Evolutionary conservation across 1,284 basidiomycete species (phyloP).

Genomic region (Salmacisia buchloeana): DNA sequence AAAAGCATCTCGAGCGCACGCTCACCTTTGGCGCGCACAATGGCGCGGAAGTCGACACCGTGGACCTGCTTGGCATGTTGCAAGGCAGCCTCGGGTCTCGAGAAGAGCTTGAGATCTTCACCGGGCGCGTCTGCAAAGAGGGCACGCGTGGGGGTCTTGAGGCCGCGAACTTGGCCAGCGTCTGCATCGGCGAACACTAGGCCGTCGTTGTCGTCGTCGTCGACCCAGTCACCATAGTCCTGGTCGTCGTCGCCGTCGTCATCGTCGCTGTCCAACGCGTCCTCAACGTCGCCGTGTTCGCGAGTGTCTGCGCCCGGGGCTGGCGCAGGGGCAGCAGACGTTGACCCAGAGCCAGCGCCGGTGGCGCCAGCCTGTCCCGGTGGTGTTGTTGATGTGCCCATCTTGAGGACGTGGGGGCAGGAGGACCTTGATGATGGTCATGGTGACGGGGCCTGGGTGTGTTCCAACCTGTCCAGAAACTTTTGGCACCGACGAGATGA

Average conservation of each 20-base stretch:
- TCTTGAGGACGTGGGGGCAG: too few relatives aligned
- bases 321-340: background rate
- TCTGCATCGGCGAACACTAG: background rate
- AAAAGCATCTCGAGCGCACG: background rate
- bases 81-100: constrained; percentile 29
- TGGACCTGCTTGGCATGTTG: constrained; percentile 23
- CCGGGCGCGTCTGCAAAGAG: constrained; percentile 17
- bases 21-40: constrained; percentile 22
- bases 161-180: background rate
- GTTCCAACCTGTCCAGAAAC: too few relatives aligned
- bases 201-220: constrained; percentile 17
- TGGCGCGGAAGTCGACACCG: constrained; percentile 34
- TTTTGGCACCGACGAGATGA: too few relatives aligned
- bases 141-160: constrained; percentile 9
- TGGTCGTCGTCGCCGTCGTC: constrained; percentile 25
- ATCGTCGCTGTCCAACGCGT: constrained; percentile 24
- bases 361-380: too few relatives aligned
- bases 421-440: too few relatives aligned
- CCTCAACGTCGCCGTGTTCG: constrained; percentile 9
- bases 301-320: background rate
- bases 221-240: constrained; percentile 30
- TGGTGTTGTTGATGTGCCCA: too few relatives aligned
- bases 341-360: too few relatives aligned
- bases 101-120: constrained; percentile 20
- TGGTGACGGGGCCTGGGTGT: too few relatives aligned